Base-by-base conservation (phyloP, 2,329 filamentous ascomycete species). In the Teratosphaeria nubilosa region DNA sequence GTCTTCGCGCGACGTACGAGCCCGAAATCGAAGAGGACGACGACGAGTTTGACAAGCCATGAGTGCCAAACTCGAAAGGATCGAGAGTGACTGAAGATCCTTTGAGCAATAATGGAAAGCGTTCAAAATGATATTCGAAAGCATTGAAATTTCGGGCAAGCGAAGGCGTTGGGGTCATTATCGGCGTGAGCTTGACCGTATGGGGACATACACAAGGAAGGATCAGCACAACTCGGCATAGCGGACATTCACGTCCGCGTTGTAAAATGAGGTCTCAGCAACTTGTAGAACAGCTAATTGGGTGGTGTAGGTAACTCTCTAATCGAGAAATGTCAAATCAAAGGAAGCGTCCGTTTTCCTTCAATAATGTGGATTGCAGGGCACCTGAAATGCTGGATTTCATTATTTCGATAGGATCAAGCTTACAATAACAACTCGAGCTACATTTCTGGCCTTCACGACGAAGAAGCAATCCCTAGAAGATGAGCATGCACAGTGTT, bases 251-350 rank as follows among this genome's bases (percentile, higher is more conserved):
- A 59, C 54, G 53, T 55, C 58, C 59, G 63, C 59, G 25, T 61
- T 67, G 65, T 67, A 65, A 54, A 62, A 51, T 64, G 60, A 55
- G 51, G 61, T 64, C 63, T 63, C 55, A 55, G 45, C 57, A 58
- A 57, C 57, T 56, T 64, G 63, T 64, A 63, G 58, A 52, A 59
- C 59, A 62, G 56, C 55, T 59, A 51, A 57, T 51, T 32, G 11
- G 41, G 32, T 56, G 50, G 32, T n/a, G 32, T 45, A 63, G 53
- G 57, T 61, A 62, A 55, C 63, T 65, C 63, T 65, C 62, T 62
- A 64, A 65, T 65, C 62, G 50, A 59, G 56, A 53, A 30, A 53
- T 32, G 9, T 32, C 16, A 30, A 53, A 30, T 53, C 5, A 48
- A 16, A n/a, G 41, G 2, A 20, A 20, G 41, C 20, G 9, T 48